Conservation (phyloP, 2,329 filamentous ascomycete genomes). For the Sporothrix variecibatus region DNA sequence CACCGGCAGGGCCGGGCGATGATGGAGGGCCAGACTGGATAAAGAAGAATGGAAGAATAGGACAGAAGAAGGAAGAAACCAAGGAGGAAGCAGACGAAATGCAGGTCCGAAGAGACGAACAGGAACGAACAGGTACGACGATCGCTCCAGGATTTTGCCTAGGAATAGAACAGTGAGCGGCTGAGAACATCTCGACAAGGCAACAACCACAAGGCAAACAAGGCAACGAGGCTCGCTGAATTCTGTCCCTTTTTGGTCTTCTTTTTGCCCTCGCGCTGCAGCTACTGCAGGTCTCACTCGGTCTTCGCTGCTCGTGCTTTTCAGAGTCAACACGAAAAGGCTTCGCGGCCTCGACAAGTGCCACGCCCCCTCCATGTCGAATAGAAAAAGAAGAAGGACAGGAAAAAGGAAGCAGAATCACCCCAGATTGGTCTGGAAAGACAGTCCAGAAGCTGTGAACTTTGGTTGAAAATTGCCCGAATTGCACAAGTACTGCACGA, state of each 20-base stretch:
- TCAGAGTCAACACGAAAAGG: not conserved
- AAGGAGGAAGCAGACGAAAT: not conserved
- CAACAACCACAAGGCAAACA: not conserved
- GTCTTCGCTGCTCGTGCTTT: not conserved
- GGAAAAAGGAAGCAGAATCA: conserved; percentile 3
- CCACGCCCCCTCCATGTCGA: not conserved
- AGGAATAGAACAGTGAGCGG: not conserved
- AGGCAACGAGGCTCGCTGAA: not conserved
- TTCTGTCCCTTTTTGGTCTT: not conserved
- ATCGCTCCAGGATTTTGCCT: not conserved
- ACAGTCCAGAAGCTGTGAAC: not conserved
- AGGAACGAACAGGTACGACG: not conserved
- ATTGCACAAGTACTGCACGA: not conserved
- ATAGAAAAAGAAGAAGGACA: not conserved
- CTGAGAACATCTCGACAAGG: not conserved
- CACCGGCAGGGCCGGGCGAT: conserved; percentile 1
- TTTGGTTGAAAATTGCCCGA: not conserved
- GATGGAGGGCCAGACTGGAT: not conserved
- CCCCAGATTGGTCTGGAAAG: not conserved
- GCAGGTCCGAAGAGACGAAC: not conserved
- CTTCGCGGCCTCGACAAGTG: not conserved
- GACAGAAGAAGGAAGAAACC: not conserved
- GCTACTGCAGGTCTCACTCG: not conserved
- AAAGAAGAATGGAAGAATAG: conserved; percentile 3
- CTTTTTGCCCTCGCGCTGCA: not conserved